Percentiles rank a stretch among this genome's conserved stretches.
phyloP scores from a whole-genome alignment of 2,329 filamentous ascomycete genomes.

The Botryotinia convoluta region DNA sequence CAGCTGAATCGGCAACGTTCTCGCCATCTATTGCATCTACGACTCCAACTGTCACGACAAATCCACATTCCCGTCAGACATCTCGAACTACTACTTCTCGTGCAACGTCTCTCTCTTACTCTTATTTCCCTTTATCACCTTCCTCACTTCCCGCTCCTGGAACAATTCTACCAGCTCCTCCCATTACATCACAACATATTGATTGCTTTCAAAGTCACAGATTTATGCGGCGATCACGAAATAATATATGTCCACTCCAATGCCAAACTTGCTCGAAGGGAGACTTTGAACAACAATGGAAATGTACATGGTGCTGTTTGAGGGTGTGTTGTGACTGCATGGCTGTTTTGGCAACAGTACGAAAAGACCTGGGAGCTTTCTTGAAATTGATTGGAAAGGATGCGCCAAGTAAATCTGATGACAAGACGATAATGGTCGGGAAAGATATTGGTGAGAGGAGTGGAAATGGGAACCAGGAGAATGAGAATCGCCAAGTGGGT shows the following conservation, averaged over 20 bases:
- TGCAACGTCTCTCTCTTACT: conserved; percentile 20
- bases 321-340: conserved; percentile 37
- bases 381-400: conserved; percentile 6
- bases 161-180: conserved; percentile 28
- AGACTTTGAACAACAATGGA: conserved; percentile 34
- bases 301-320: conserved; percentile 39
- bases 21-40: conserved; percentile 1
- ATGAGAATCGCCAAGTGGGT: not conserved
- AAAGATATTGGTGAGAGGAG: not conserved
- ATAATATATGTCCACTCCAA: conserved; percentile 34
- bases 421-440: not conserved
- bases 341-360: conserved; percentile 29
- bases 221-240: conserved; percentile 35
- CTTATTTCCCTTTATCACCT: conserved; percentile 12
- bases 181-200: conserved; percentile 32
- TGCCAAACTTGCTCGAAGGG: conserved; percentile 37
- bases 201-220: conserved; percentile 37
- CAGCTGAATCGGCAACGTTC: not conserved
- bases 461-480: not conserved
- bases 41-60: conserved; percentile 1
- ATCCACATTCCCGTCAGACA: conserved; percentile 8
- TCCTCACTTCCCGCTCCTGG: conserved; percentile 24
- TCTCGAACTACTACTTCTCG: conserved; percentile 16
- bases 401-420: not conserved
- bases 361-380: conserved; percentile 30